phyloP scores from a whole-genome alignment of 148 eudicot genomes.

The Suaeda aralocaspica region DNA sequence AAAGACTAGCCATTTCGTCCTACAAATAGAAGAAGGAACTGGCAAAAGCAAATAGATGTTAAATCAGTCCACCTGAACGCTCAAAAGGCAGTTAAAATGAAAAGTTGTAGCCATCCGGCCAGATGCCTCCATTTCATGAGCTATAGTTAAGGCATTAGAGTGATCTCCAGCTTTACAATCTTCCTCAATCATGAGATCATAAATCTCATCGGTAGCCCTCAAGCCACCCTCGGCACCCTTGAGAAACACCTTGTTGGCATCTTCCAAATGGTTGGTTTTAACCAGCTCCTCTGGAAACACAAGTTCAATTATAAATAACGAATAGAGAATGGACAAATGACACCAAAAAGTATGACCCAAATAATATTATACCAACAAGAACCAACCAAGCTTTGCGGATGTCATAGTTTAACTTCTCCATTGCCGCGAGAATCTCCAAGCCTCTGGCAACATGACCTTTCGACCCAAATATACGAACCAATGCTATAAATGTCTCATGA shows the following conservation, averaged over 20 bases:
- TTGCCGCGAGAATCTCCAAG: conserved; percentile 86
- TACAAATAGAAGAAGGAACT: neutral
- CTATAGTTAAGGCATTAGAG: conserved; percentile 85
- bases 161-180: conserved; percentile 96
- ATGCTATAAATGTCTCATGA: conserved; percentile 81
- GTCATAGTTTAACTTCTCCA: conserved; percentile 88
- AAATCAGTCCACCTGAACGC: conserved; percentile 72
- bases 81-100: conserved; percentile 94
- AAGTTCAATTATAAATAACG: conserved; percentile 16
- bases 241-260: conserved; percentile 88
- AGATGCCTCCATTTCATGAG: conserved; percentile 97
- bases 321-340: conserved; percentile 1
- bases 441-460: conserved; percentile 81
- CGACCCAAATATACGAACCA: conserved; percentile 79
- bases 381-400: conserved; percentile 94
- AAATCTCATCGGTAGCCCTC: conserved; percentile 84
- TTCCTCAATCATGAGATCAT: conserved; percentile 79
- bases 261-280: conserved; percentile 63
- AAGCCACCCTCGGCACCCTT: conserved; percentile 90
- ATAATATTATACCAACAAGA: conserved; percentile 70
- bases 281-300: conserved; percentile 69
- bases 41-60: conserved; percentile 6
- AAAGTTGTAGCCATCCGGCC: conserved; percentile 95
- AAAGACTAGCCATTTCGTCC: neutral
- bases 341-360: conserved; percentile 17